These are phyloP conservation scores for Syzygium malaccense DNA, from an alignment of 441 rosid species.

Conservation along the genomic window DNA sequence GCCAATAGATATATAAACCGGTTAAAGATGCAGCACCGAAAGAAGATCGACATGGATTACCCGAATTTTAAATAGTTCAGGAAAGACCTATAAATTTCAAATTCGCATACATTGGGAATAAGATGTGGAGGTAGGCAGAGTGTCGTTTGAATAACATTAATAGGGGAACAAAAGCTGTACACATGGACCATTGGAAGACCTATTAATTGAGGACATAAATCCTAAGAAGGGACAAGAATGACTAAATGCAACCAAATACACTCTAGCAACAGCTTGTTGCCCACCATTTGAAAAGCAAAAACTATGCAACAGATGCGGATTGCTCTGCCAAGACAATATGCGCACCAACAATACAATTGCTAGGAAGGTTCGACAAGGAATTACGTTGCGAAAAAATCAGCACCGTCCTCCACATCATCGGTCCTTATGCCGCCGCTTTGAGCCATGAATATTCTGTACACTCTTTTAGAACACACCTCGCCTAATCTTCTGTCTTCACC, in stretches of 20 bases:
- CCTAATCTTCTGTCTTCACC: conserved; percentile 75
- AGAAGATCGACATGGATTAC: not conserved
- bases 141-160: not conserved
- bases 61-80: not conserved
- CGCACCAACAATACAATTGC: not conserved
- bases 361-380: not conserved
- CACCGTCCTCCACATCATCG: conserved; percentile 86
- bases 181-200: not conserved
- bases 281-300: not conserved
- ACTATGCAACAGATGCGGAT: not conserved
- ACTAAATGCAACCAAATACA: not conserved
- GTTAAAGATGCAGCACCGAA: not conserved
- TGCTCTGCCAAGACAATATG: not conserved
- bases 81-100: not conserved
- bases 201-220: not conserved
- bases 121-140: not conserved
- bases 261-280: not conserved
- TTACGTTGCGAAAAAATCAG: conserved; percentile 49
- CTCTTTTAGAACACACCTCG: conserved; percentile 80
- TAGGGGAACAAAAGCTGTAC: not conserved
- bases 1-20: not conserved
- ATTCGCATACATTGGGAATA: not conserved
- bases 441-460: conserved; percentile 86
- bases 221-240: not conserved
- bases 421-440: conserved; percentile 60